Evolutionary conservation across 2,329 filamentous ascomycete species (phyloP).

Genomic region (Neonectria neomacrospora): DNA sequence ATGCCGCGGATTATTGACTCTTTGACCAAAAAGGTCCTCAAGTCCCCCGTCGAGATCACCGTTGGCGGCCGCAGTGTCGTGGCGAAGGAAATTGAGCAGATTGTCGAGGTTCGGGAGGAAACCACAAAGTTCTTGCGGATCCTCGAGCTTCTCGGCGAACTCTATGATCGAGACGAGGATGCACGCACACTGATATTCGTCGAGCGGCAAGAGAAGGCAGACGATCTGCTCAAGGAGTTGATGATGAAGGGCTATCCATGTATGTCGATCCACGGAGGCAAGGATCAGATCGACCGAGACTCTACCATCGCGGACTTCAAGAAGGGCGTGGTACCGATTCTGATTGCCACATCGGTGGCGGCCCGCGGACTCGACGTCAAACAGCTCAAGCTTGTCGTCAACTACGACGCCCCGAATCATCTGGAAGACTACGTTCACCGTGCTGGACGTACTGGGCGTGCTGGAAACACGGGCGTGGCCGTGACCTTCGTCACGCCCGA

Average conservation of each 20-base stretch:
- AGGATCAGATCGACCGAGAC: slow-evolving; percentile 92
- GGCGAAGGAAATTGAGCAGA: slow-evolving; percentile 92
- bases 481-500: slow-evolving; percentile 94
- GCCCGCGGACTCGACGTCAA: slow-evolving; percentile 96
- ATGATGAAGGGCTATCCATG: slow-evolving; percentile 88
- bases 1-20: slow-evolving; percentile 95
- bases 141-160: slow-evolving; percentile 85
- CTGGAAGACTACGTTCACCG: slow-evolving; percentile 97
- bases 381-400: slow-evolving; percentile 93
- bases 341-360: slow-evolving; percentile 95
- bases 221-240: slow-evolving; percentile 80
- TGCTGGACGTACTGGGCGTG: slow-evolving; percentile 91
- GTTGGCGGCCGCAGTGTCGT: slow-evolving; percentile 89
- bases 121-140: slow-evolving; percentile 85
- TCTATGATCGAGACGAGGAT: slow-evolving; percentile 90
- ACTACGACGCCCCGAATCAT: slow-evolving; percentile 94
- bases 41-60: slow-evolving; percentile 87
- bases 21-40: slow-evolving; percentile 87
- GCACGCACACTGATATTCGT: slow-evolving; percentile 91
- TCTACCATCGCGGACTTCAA: slow-evolving; percentile 95
- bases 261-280: slow-evolving; percentile 93
- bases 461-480: slow-evolving; percentile 92
- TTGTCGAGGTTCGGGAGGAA: slow-evolving; percentile 88
- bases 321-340: slow-evolving; percentile 85
- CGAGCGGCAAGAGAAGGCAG: slow-evolving; percentile 89